A percentile compares a stretch with the other conserved stretches of the same genome.
These are phyloP conservation scores for Bremia lactucae DNA, from an alignment of 352 stramenopile genomes.

Conservation along the genomic window DNA sequence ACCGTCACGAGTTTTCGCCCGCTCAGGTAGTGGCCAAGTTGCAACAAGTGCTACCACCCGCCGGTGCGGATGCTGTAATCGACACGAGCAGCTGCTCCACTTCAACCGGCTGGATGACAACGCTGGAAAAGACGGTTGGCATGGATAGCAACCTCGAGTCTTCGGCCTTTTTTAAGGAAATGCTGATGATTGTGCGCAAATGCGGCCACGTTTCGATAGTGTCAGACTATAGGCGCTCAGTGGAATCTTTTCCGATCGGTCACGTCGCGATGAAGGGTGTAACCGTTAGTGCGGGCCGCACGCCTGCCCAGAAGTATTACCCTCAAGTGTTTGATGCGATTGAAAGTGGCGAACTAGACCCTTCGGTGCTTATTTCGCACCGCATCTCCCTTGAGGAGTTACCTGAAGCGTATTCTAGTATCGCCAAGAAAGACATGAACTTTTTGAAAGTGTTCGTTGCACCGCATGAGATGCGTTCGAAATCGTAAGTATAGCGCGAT, in stretches of 20 bases:
- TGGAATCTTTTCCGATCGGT: slow-evolving; percentile 39
- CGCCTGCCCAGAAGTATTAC: slow-evolving; percentile 47
- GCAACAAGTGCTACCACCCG: slow-evolving; percentile 32
- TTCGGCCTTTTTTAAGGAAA: slow-evolving; percentile 49
- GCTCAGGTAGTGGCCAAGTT: slow-evolving; percentile 40
- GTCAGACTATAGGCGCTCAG: slow-evolving; percentile 36
- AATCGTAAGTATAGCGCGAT: too few species aligned
- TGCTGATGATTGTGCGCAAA: slow-evolving; percentile 46
- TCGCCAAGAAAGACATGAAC: slow-evolving; percentile 44
- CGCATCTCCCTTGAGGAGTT: slow-evolving; percentile 41
- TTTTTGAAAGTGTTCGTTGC: slow-evolving; percentile 56
- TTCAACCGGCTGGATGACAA: slow-evolving; percentile 28
- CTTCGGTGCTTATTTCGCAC: slow-evolving; percentile 45
- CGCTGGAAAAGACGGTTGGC: slow-evolving; percentile 32
- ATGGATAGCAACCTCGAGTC: slow-evolving; percentile 41
- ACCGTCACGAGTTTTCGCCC: slow-evolving; percentile 36
- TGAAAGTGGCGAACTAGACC: slow-evolving; percentile 42
- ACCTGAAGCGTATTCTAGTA: slow-evolving; percentile 36
- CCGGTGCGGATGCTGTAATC: slow-evolving; percentile 46
- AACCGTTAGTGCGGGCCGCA: slow-evolving; percentile 38
- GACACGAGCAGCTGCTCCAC: slow-evolving; percentile 32
- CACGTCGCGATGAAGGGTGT: slow-evolving; percentile 53
- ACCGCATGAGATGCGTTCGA: slow-evolving; percentile 28
- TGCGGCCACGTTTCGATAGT: slow-evolving; percentile 45
- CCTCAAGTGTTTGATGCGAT: slow-evolving; percentile 43